phyloP scores from a whole-genome alignment of 768 basidiomycete species.

The Porphyrellus cyaneotinctus region DNA sequence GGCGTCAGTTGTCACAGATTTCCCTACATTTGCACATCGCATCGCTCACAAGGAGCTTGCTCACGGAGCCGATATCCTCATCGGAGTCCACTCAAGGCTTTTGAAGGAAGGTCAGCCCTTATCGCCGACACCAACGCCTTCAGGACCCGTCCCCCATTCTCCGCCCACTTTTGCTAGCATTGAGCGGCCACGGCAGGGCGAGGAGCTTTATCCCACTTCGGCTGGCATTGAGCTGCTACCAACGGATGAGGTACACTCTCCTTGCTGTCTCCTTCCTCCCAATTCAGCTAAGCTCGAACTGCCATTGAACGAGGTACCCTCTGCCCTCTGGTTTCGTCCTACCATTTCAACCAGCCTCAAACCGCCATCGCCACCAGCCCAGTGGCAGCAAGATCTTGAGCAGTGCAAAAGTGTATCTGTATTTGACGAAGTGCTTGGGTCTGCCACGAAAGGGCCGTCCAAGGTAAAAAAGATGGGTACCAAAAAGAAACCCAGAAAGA shows the following conservation, averaged over 20 bases:
- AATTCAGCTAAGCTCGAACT: background rate
- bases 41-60: conserved; percentile 15
- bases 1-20: conserved; percentile 4
- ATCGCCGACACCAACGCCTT: background rate
- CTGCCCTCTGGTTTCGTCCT: too few species aligned
- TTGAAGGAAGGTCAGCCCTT: conserved; percentile 4
- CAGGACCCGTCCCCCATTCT: background rate
- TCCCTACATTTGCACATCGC: conserved; percentile 12
- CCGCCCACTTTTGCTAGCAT: background rate
- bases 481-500: too few species aligned
- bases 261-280: background rate
- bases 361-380: too few species aligned
- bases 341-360: too few species aligned
- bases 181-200: too few species aligned
- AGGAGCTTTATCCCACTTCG: background rate
- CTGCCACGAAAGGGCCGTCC: too few species aligned
- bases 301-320: too few species aligned
- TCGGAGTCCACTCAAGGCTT: conserved; percentile 19
- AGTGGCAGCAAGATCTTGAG: too few species aligned
- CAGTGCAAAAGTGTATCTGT: too few species aligned
- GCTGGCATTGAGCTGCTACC: background rate
- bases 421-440: too few species aligned
- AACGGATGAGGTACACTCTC: too few species aligned
- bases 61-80: conserved; percentile 23
- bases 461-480: too few species aligned